Conservation (phyloP, 768 basidiomycete genomes). For the Mycena indigotica region DNA sequence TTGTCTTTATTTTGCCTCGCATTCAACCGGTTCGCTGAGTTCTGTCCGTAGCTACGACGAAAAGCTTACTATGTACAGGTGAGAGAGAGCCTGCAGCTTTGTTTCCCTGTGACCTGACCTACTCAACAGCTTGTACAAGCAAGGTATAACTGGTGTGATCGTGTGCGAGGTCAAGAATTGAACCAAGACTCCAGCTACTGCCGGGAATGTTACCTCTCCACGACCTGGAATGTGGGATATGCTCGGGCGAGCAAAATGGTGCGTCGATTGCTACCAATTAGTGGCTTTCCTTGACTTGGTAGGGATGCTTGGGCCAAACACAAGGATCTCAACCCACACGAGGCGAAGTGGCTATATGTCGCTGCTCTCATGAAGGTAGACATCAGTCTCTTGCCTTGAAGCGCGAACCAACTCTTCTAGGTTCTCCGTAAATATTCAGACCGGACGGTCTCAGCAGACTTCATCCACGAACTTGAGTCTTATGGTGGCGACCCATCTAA, state of each 20-base stretch:
- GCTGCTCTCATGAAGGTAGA: constrained; percentile 81
- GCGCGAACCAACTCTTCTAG: constrained; percentile 38
- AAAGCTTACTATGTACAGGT: constrained; percentile 93
- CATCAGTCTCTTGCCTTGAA: constrained; percentile 2
- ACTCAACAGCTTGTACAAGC: constrained; percentile 77
- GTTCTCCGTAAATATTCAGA: constrained; percentile 82
- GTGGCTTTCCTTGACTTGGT: constrained; percentile 1
- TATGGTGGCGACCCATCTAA: constrained; percentile 70
- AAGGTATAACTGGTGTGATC: constrained; percentile 57
- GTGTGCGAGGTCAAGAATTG: constrained; percentile 6
- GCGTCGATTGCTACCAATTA: constrained; percentile 21
- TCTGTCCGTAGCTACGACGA: constrained; percentile 72
- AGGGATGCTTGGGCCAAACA: constrained; percentile 98
- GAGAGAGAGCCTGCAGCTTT: constrained; percentile 21
- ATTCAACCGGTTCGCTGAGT: neutral
- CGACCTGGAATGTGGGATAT: constrained; percentile 90
- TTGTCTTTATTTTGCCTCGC: neutral
- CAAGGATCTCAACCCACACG: constrained; percentile 71
- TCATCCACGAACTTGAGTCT: constrained; percentile 77
- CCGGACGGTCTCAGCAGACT: constrained; percentile 72
- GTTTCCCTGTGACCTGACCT: constrained; percentile 13
- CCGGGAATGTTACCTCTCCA: constrained; percentile 78
- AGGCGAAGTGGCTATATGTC: constrained; percentile 90
- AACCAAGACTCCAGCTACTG: constrained; percentile 63
- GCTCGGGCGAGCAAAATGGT: constrained; percentile 94